phyloP scores from a whole-genome alignment of 108 stramenopile genomes.

The Phaeodactylum tricornutum region DNA sequence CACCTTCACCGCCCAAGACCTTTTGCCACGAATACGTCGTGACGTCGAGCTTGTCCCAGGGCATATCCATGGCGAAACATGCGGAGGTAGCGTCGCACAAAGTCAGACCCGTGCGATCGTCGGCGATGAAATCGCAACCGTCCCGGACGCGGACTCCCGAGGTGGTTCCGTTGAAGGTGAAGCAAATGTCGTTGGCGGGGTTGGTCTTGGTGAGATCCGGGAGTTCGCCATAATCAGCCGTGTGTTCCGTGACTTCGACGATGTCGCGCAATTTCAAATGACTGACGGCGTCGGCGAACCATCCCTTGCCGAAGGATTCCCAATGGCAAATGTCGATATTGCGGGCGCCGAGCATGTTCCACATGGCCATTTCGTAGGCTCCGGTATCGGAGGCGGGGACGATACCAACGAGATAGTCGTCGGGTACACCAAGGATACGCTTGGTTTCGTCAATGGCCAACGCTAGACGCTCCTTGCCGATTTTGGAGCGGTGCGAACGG shows the following conservation, averaged over 20 bases:
- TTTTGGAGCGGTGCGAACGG: conserved; percentile 94
- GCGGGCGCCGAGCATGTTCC: conserved; percentile 92
- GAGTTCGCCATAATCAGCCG: conserved; percentile 92
- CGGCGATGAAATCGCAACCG: conserved; percentile 90
- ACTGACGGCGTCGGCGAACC: conserved; percentile 86
- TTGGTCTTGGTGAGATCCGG: conserved; percentile 87
- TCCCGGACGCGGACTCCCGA: conserved; percentile 94
- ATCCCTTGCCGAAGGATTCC: conserved; percentile 99
- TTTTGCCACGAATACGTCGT: conserved; percentile 99
- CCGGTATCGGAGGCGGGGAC: conserved; percentile 99
- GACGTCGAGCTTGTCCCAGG: conserved; percentile 97
- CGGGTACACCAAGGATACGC: conserved; percentile 88
- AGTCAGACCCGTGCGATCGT: conserved; percentile 88
- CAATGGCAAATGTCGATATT: conserved; percentile 97
- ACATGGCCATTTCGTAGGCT: conserved; percentile 99
- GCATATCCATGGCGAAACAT: conserved; percentile 99
- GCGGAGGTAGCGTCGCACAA: conserved; percentile 98
- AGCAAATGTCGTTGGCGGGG: conserved; percentile 90
- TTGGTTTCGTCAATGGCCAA: conserved; percentile 93
- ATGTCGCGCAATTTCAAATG: conserved; percentile 87
- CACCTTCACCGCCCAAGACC: conserved; percentile 99
- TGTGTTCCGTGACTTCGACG: conserved; percentile 79
- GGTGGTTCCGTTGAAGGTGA: conserved; percentile 99
- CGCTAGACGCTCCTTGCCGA: conserved; percentile 94
- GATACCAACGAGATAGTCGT: conserved; percentile 90